Evolutionary conservation across 2,329 filamentous ascomycete species (phyloP).

Genomic region (Ceratocystis cubensis): DNA sequence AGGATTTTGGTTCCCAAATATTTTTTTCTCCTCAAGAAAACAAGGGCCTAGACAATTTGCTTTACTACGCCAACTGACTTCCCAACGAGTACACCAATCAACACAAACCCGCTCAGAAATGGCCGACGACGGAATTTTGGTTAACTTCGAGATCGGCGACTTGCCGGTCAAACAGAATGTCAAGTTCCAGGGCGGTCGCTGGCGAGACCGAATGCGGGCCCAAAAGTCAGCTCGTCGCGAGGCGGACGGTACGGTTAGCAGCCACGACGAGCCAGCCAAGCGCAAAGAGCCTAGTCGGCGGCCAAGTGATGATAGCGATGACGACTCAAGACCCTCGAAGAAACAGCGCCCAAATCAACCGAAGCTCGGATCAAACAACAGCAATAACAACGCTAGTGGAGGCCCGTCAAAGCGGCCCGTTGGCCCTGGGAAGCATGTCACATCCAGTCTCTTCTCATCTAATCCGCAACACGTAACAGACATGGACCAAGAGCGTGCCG

Average conservation of each 20-base stretch:
- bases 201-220: constrained; percentile 62
- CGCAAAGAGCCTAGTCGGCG: constrained; percentile 31
- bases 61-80: too few species aligned
- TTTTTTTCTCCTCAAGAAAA: neutral
- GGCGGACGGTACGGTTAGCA: constrained; percentile 20
- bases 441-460: constrained; percentile 84
- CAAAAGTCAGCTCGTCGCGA: constrained; percentile 13
- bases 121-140: constrained; percentile 88
- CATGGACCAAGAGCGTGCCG: constrained; percentile 40
- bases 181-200: constrained; percentile 77
- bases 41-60: neutral
- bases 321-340: constrained; percentile 24
- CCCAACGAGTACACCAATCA: neutral
- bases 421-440: constrained; percentile 43
- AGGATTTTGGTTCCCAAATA: neutral
- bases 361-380: neutral
- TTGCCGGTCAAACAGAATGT: constrained; percentile 48
- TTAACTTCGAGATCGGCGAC: constrained; percentile 77
- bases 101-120: constrained; percentile 36
- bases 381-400: neutral
- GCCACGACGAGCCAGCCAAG: constrained; percentile 25
- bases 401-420: constrained; percentile 9
- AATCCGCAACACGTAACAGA: constrained; percentile 64
- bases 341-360: constrained; percentile 25
- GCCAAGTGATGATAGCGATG: constrained; percentile 21